A percentile compares a stretch with the other conserved stretches of the same genome.
Evolutionary conservation across 805 yeast genomes (phyloP).

Genomic region (Starmera caribaea): DNA sequence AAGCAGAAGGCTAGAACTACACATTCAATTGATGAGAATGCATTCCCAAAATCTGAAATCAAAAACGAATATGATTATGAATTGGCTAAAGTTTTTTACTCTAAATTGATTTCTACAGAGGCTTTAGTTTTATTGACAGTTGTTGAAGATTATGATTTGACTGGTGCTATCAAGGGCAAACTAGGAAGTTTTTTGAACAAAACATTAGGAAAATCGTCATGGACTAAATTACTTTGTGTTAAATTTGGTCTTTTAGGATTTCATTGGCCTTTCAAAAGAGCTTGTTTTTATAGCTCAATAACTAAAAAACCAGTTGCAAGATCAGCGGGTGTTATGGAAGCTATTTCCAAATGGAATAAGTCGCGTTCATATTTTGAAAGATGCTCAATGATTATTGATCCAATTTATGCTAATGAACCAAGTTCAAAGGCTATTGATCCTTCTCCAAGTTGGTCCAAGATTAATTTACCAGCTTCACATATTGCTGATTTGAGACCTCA

Average conservation of each 20-base stretch:
- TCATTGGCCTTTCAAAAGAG: constrained; percentile 36
- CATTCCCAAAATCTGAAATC: neutral
- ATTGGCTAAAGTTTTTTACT: constrained; percentile 18
- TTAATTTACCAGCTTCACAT: constrained; percentile 29
- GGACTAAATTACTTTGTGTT: constrained; percentile 23
- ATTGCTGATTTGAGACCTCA: constrained; percentile 30
- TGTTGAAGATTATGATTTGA: constrained; percentile 28
- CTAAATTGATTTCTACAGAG: constrained; percentile 27
- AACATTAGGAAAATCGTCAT: constrained; percentile 23
- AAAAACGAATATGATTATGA: neutral
- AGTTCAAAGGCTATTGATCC: constrained; percentile 25
- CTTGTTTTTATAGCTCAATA: constrained; percentile 28
- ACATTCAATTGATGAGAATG: neutral
- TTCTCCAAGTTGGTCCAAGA: constrained; percentile 26
- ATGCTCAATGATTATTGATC: constrained; percentile 28
- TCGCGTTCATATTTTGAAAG: constrained; percentile 16
- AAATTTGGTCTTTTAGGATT: constrained; percentile 31
- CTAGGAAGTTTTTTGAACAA: constrained; percentile 17
- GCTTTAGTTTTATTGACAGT: constrained; percentile 29
- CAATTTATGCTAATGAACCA: constrained; percentile 24
- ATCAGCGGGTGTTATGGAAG: constrained; percentile 28
- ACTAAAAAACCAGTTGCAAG: constrained; percentile 31
- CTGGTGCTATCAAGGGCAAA: constrained; percentile 22
- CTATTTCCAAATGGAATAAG: constrained; percentile 27
- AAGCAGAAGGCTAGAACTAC: neutral